Conservation (phyloP, 305 asterid genomes). For the Fraxinus dipetala region DNA sequence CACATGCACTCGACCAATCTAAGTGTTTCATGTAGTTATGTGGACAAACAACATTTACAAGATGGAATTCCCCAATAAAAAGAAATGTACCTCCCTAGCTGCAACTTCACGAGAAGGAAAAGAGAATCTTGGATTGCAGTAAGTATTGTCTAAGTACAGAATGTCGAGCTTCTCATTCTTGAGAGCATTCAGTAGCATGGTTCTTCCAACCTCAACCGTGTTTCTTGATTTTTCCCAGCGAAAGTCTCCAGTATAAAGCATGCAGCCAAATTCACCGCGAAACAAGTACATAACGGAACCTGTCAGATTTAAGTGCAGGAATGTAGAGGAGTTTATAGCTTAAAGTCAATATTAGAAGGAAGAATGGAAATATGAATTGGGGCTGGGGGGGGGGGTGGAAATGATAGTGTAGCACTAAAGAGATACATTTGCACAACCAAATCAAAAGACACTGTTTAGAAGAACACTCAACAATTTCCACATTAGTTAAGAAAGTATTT, state of each 20-base stretch:
- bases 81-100: conserved; percentile 52
- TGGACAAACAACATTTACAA: not conserved
- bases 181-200: conserved; percentile 67
- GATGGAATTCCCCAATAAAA: conserved; percentile 2
- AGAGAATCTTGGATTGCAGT: conserved; percentile 61
- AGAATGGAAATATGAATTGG: not conserved
- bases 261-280: conserved; percentile 77
- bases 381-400: too few relatives aligned
- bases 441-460: not conserved
- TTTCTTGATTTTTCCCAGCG: conserved; percentile 60
- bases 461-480: not conserved
- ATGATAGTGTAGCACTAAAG: not conserved
- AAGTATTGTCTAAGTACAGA: conserved; percentile 69
- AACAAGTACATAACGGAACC: conserved; percentile 89
- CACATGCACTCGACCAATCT: not conserved
- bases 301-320: conserved; percentile 22
- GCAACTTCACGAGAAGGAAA: conserved; percentile 83
- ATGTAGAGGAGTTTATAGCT: not conserved
- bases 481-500: not conserved
- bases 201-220: conserved; percentile 44
- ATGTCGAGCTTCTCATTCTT: conserved; percentile 46
- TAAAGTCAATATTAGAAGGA: not conserved
- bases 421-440: not conserved
- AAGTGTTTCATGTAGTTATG: not conserved
- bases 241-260: conserved; percentile 84